Conservation (phyloP, 139 green algal species). For the Tetradesmus obliquus region DNA sequence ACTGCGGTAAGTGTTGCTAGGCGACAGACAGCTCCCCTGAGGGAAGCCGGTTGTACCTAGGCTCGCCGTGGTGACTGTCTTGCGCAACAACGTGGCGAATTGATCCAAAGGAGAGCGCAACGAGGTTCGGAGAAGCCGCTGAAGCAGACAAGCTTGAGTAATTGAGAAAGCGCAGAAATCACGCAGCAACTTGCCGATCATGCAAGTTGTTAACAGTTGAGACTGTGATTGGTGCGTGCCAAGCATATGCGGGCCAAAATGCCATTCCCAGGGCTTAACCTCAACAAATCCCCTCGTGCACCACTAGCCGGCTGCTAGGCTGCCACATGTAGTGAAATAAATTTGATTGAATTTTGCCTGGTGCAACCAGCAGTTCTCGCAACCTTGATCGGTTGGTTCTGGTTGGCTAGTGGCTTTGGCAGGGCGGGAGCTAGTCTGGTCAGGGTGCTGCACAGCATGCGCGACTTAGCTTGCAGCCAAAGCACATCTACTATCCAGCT, state of each 20-base stretch:
- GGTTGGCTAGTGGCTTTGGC: neutral
- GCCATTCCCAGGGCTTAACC: neutral
- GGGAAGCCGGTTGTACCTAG: neutral
- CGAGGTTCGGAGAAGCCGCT: neutral
- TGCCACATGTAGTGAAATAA: too few relatives aligned
- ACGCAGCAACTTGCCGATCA: neutral
- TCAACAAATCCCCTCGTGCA: neutral
- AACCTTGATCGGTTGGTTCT: neutral
- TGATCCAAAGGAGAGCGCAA: neutral
- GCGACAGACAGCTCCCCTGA: neutral
- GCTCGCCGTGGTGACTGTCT: neutral
- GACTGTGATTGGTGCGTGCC: neutral
- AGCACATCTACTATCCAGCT: too few relatives aligned
- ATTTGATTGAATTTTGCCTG: too few relatives aligned
- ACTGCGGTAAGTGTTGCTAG: constrained; percentile 16
- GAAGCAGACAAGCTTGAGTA: neutral
- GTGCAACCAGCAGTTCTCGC: too few relatives aligned
- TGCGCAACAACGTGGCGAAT: neutral
- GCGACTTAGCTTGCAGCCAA: too few relatives aligned
- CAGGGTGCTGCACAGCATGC: neutral
- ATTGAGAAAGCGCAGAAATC: neutral
- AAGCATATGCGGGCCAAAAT: neutral
- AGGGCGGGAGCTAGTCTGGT: neutral
- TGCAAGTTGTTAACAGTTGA: neutral
- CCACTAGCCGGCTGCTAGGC: neutral